phyloP scores from a whole-genome alignment of 1,284 basidiomycete species.

The Ceratobasidium sp. region DNA sequence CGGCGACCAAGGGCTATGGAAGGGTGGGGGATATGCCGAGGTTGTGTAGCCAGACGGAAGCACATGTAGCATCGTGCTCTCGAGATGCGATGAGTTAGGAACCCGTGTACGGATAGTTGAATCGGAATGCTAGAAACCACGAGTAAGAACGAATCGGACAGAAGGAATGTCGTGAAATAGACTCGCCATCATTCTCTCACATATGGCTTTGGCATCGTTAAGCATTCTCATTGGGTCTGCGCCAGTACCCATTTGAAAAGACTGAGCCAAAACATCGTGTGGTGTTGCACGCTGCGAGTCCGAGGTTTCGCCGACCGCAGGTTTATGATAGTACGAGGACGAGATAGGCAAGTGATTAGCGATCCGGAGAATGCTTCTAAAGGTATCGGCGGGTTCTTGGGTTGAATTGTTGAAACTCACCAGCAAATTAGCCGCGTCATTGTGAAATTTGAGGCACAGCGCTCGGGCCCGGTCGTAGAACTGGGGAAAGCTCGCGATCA shows the following conservation, averaged over 20 bases:
- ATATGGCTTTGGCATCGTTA: constrained; percentile 36
- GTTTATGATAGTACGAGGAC: constrained; percentile 24
- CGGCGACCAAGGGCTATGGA: constrained; percentile 33
- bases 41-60: constrained; percentile 24
- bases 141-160: constrained; percentile 1
- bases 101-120: constrained; percentile 27
- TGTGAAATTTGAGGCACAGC: constrained; percentile 36
- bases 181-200: constrained; percentile 37
- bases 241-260: constrained; percentile 34
- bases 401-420: constrained; percentile 33
- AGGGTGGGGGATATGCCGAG: constrained; percentile 33
- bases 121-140: constrained; percentile 22
- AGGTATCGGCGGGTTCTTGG: constrained; percentile 14
- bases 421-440: constrained; percentile 35
- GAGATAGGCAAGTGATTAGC: constrained; percentile 38
- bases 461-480: constrained; percentile 37
- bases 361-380: constrained; percentile 24
- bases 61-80: constrained; percentile 29
- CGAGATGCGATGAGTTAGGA: constrained; percentile 22
- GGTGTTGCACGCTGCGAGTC: constrained; percentile 29
- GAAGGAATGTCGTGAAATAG: constrained; percentile 5
- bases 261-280: constrained; percentile 34
- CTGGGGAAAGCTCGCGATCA: constrained; percentile 38
- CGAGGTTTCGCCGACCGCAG: constrained; percentile 32
- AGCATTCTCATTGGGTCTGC: constrained; percentile 35